These are phyloP conservation scores for Rachicladosporium sp. DNA, from an alignment of 2,329 filamentous ascomycete species.

Conservation along the genomic window DNA sequence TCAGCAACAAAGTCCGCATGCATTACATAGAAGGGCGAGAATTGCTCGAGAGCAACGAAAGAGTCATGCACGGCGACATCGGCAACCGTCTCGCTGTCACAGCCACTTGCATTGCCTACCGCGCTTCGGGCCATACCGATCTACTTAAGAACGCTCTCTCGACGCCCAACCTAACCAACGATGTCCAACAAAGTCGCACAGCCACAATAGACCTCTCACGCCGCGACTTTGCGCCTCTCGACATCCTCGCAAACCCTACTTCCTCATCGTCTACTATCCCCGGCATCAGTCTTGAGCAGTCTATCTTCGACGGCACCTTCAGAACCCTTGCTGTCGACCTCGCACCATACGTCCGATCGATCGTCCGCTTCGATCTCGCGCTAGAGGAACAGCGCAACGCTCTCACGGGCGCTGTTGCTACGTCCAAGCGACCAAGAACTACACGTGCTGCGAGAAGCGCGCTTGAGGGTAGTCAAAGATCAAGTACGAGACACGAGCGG, in stretches of 20 bases:
- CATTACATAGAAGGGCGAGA: conserved; percentile 44
- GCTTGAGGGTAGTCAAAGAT: conserved; percentile 55
- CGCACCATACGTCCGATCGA: conserved; percentile 79
- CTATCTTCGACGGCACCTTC: conserved; percentile 64
- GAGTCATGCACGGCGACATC: conserved; percentile 32
- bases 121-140: too few relatives aligned
- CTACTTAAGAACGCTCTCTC: neutral
- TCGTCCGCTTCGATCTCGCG: conserved; percentile 62
- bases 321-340: conserved; percentile 59
- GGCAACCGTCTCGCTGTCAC: conserved; percentile 9
- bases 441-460: conserved; percentile 67
- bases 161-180: conserved; percentile 11
- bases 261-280: conserved; percentile 15
- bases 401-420: conserved; percentile 42
- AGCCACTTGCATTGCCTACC: neutral
- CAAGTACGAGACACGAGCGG: conserved; percentile 53
- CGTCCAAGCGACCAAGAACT: conserved; percentile 50
- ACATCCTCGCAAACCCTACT: conserved; percentile 34
- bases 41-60: conserved; percentile 41
- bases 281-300: conserved; percentile 44
- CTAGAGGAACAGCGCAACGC: conserved; percentile 58
- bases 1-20: conserved; percentile 40
- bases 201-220: conserved; percentile 16
- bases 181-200: conserved; percentile 5
- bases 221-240: conserved; percentile 37